phyloP scores from a whole-genome alignment of 2,329 filamentous ascomycete genomes.

The Colletotrichum paranaense region DNA sequence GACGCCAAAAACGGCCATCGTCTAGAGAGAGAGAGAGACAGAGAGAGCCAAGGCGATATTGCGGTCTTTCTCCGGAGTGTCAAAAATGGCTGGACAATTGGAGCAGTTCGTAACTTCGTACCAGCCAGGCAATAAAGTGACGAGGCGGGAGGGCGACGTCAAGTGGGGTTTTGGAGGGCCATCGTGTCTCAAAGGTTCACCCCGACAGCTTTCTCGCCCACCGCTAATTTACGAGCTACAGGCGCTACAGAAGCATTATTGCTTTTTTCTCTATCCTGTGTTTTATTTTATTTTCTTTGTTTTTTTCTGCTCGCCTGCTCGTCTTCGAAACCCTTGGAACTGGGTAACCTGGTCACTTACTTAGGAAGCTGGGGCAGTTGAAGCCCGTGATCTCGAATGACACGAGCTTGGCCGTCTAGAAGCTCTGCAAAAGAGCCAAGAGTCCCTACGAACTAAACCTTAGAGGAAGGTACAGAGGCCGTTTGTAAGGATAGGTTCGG shows the following conservation, averaged over 20 bases:
- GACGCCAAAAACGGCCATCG: background rate
- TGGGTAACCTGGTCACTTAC: background rate
- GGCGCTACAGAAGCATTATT: conserved; percentile 15
- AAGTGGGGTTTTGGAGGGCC: conserved; percentile 23
- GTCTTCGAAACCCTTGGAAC: background rate
- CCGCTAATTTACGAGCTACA: conserved; percentile 26
- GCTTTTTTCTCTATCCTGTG: background rate
- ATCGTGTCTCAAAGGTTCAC: conserved; percentile 17
- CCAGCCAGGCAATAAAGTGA: background rate
- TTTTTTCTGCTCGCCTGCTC: background rate
- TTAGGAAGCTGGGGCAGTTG: background rate
- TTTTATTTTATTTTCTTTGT: background rate
- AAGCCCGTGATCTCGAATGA: background rate
- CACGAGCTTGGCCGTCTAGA: background rate
- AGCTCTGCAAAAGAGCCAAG: background rate
- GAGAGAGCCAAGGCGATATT: background rate
- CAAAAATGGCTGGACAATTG: conserved; percentile 8
- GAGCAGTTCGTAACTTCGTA: background rate
- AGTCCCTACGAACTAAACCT: background rate
- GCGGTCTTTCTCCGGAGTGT: conserved; percentile 19
- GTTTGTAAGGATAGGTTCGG: background rate
- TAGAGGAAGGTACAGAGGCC: conserved; percentile 16
- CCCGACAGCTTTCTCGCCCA: conserved; percentile 17
- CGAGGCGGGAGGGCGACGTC: conserved; percentile 15
- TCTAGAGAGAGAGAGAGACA: background rate